These are phyloP conservation scores for Talaromyces verruculosus DNA, from an alignment of 2,329 filamentous ascomycete genomes.

Conservation along the genomic window DNA sequence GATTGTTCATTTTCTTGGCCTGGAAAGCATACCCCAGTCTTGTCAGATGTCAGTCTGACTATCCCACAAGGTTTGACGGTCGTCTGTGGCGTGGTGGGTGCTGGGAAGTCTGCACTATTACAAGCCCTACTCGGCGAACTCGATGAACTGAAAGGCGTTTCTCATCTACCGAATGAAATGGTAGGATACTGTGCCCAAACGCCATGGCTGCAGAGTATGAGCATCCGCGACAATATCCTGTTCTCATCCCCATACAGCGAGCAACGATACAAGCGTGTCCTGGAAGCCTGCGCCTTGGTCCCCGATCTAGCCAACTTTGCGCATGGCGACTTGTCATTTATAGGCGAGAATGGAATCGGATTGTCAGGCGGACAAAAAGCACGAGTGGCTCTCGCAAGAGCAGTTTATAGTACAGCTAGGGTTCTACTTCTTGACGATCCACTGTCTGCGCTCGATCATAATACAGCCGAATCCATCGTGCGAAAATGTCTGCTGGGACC, in stretches of 20 bases:
- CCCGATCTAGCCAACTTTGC: slow-evolving; percentile 64
- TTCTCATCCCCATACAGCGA: slow-evolving; percentile 69
- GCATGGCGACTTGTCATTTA: slow-evolving; percentile 62
- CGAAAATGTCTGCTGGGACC: slow-evolving; percentile 57
- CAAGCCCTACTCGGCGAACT: slow-evolving; percentile 61
- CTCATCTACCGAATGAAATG: slow-evolving; percentile 55
- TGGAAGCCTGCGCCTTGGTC: slow-evolving; percentile 62
- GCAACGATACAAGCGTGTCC: slow-evolving; percentile 65
- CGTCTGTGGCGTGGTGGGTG: slow-evolving; percentile 62
- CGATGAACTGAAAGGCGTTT: slow-evolving; percentile 53
- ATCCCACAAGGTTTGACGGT: slow-evolving; percentile 61
- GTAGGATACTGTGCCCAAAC: slow-evolving; percentile 66
- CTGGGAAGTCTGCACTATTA: slow-evolving; percentile 63
- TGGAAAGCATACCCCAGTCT: slow-evolving; percentile 58
- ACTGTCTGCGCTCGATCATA: slow-evolving; percentile 61
- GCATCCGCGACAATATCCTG: slow-evolving; percentile 66
- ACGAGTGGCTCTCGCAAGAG: slow-evolving; percentile 60
- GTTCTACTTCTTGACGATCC: slow-evolving; percentile 61
- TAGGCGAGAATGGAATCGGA: slow-evolving; percentile 63
- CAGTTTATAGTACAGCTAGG: slow-evolving; percentile 57
- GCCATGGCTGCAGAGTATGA: slow-evolving; percentile 70
- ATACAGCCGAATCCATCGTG: slow-evolving; percentile 63
- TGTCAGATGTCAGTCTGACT: slow-evolving; percentile 54
- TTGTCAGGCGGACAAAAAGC: slow-evolving; percentile 63
- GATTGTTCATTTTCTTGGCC: slow-evolving; percentile 79